Conservation (phyloP, 2,329 filamentous ascomycete species). For the Hypoxylon sp. region DNA sequence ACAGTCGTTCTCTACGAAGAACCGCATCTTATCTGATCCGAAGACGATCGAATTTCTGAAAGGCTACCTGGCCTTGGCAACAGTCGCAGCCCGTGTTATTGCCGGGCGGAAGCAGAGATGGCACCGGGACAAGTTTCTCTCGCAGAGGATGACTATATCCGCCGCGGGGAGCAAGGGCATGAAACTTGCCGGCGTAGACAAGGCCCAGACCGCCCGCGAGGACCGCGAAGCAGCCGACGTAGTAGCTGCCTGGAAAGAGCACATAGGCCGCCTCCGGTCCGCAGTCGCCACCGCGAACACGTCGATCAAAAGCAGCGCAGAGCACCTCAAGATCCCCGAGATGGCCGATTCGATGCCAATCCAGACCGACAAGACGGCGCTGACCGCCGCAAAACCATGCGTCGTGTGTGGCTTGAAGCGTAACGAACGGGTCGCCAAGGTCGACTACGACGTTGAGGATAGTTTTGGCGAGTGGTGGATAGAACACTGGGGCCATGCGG, state of each 20-base stretch:
- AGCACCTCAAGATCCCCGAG: conserved; percentile 68
- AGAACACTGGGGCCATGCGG: conserved; percentile 83
- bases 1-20: conserved; percentile 64
- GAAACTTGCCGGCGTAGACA: conserved; percentile 90
- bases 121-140: conserved; percentile 86
- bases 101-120: conserved; percentile 86
- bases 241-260: conserved; percentile 75
- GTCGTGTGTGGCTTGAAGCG: conserved; percentile 87
- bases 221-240: conserved; percentile 85
- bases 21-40: conserved; percentile 69
- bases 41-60: conserved; percentile 69
- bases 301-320: conserved; percentile 44
- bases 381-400: conserved; percentile 78
- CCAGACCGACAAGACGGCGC: conserved; percentile 73
- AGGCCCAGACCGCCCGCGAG: conserved; percentile 80
- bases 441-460: conserved; percentile 82
- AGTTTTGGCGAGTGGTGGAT: conserved; percentile 98
- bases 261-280: conserved; percentile 77
- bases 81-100: conserved; percentile 79
- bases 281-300: conserved; percentile 72
- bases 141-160: conserved; percentile 89
- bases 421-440: conserved; percentile 79
- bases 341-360: conserved; percentile 74
- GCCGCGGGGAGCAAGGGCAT: conserved; percentile 80
- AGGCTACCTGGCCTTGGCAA: conserved; percentile 68